Percentiles rank a stretch among this genome's conserved stretches.
phyloP scores from a whole-genome alignment of 208 protist genomes.

The Leishmania braziliensis region DNA sequence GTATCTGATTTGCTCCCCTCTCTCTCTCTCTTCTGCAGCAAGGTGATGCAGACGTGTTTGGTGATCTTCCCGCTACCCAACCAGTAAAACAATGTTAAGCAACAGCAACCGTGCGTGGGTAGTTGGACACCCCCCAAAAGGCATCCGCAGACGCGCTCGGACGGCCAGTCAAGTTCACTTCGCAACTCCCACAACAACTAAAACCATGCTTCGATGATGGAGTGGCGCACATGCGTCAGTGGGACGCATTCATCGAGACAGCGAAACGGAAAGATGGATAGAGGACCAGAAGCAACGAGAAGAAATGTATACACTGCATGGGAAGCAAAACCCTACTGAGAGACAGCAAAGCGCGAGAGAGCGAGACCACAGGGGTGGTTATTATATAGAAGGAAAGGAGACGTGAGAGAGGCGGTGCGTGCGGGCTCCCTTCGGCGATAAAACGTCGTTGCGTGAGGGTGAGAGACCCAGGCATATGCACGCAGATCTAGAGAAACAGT shows the following conservation, averaged over 20 bases:
- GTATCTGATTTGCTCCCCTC: neutral
- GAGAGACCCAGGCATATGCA: neutral
- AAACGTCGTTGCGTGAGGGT: neutral
- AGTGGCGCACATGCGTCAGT: neutral
- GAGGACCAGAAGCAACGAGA: neutral
- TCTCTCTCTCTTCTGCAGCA: neutral
- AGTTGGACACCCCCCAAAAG: neutral
- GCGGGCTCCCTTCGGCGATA: neutral
- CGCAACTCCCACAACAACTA: neutral
- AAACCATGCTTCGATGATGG: neutral
- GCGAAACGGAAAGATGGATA: neutral
- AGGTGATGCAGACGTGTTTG: neutral
- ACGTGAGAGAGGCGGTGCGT: neutral
- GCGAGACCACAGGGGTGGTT: neutral
- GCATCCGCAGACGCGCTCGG: neutral
- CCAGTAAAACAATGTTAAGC: neutral
- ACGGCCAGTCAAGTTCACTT: neutral
- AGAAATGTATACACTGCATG: neutral
- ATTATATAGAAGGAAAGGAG: neutral
- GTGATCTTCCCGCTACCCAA: neutral
- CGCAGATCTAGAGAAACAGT: neutral
- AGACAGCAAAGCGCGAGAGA: neutral
- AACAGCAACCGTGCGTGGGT: neutral
- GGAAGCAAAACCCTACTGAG: neutral
- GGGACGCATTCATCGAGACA: neutral